Percentiles rank a stretch among this genome's conserved stretches.
Conservation (phyloP, 495 filamentous ascomycete species). For the Cryomyces minteri region DNA sequence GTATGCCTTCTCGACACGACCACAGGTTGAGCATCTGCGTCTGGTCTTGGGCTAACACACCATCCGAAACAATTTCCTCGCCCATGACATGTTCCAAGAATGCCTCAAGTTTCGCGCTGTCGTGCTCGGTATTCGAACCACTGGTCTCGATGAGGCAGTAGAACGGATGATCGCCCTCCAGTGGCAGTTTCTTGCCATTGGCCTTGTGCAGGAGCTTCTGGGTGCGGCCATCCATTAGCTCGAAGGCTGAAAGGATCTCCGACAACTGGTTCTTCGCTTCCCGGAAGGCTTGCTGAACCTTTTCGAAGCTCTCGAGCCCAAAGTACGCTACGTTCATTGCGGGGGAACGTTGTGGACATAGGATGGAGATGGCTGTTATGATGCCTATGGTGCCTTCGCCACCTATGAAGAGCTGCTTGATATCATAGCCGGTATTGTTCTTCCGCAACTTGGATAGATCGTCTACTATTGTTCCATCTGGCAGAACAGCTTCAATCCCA, state of each 20-base stretch:
- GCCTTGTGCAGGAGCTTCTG: constrained; percentile 59
- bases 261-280: constrained; percentile 78
- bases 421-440: constrained; percentile 95
- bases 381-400: constrained; percentile 88
- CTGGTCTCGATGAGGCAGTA: constrained; percentile 95
- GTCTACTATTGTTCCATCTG: constrained; percentile 81
- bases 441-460: constrained; percentile 76
- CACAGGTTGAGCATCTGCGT: constrained; percentile 74
- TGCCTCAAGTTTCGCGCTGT: constrained; percentile 49
- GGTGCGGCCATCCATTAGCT: constrained; percentile 78
- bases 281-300: constrained; percentile 62
- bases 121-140: constrained; percentile 84
- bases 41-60: constrained; percentile 79
- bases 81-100: constrained; percentile 88
- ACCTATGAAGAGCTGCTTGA: constrained; percentile 96
- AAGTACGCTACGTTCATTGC: constrained; percentile 86
- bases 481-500: constrained; percentile 80
- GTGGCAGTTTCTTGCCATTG: constrained; percentile 53
- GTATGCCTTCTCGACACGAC: constrained; percentile 85
- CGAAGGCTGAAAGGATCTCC: constrained; percentile 93
- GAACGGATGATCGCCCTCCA: constrained; percentile 74
- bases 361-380: constrained; percentile 74
- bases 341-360: constrained; percentile 68
- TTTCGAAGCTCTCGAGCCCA: constrained; percentile 65
- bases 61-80: constrained; percentile 66